Percentiles rank a stretch among this genome's conserved stretches.
phyloP scores from a whole-genome alignment of 2,329 filamentous ascomycete genomes.

The Trichothecium roseum region DNA sequence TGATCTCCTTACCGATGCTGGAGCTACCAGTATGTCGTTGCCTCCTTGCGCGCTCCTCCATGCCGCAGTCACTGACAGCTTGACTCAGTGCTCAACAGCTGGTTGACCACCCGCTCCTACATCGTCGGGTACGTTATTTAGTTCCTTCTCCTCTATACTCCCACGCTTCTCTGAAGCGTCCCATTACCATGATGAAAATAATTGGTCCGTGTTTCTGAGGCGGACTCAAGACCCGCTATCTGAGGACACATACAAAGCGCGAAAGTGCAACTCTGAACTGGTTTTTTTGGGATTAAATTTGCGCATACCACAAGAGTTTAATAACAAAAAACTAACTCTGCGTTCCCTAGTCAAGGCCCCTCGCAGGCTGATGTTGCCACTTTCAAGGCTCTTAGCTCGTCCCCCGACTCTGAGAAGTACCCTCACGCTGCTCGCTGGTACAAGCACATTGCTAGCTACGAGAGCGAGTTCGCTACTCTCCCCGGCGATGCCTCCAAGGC shows the following conservation, averaged over 20 bases:
- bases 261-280: slow-evolving; percentile 62
- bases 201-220: slow-evolving; percentile 95
- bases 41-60: slow-evolving; percentile 13
- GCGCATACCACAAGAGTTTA: not conserved
- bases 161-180: not conserved
- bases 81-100: slow-evolving; percentile 56
- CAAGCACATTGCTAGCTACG: slow-evolving; percentile 92
- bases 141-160: slow-evolving; percentile 1
- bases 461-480: slow-evolving; percentile 84
- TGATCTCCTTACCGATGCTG: slow-evolving; percentile 56
- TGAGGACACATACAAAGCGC: slow-evolving; percentile 52
- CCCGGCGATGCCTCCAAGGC: slow-evolving; percentile 84
- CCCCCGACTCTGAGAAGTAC: slow-evolving; percentile 77
- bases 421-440: slow-evolving; percentile 95
- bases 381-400: slow-evolving; percentile 77
- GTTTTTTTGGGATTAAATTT: slow-evolving; percentile 7
- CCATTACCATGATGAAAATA: slow-evolving; percentile 56
- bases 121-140: slow-evolving; percentile 62
- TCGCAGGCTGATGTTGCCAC: slow-evolving; percentile 93
- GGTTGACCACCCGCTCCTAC: slow-evolving; percentile 68
- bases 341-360: slow-evolving; percentile 40
- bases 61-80: slow-evolving; percentile 21
- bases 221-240: slow-evolving; percentile 82
- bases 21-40: slow-evolving; percentile 34
- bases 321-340: slow-evolving; percentile 7